Base-by-base conservation (phyloP, 306 rosid species). In the Trifolium subterraneum region DNA sequence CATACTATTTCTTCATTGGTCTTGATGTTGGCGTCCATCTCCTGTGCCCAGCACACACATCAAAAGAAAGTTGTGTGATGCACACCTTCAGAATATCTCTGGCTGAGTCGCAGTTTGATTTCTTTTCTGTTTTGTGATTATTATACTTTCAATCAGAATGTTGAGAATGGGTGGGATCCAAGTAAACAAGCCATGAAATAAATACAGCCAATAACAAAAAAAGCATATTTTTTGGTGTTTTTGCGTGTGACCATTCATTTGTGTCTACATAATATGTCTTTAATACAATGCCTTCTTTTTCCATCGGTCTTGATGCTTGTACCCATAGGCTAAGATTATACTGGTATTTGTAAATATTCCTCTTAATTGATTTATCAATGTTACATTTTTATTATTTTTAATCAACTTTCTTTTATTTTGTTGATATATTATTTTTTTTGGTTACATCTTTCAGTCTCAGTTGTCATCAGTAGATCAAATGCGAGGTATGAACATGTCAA, bases 401-500 rank as follows among this genome's bases (percentile, higher is more conserved):
- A 31, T 55, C 70, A 25, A 48, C 72, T 77, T 80, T 33, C 45
- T 75, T 10, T 25, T 23, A 20, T 29, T 23, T 23, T 45, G 13
- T 44, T 38, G 14, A 11, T 48, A 11, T 48, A 77, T 60, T n/a
- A 10, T 31, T 42, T 60, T 75, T 55, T 55, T 61, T 71, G 20
- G 55, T 33, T 81, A 56, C 56, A 65, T 81, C 79, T 78, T 77
- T 84, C 89, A 88, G 84, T 87, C 93, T 74, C 98, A 95, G 74
- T 76, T 95, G 89, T 82, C 94, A 50, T 86, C 97, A 29, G 79
- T 84, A 18, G 93, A 84, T 79, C 92, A 84, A 67, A 87, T 90
- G 87, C 78, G 77, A 72, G 90, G 93, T 71, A 86, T 62, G 79
- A 89, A 89, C 84, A 68, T 85, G 78, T 44, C 91, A 77, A 90